Conservation (phyloP, 495 filamentous ascomycete genomes). For the Schizothecium vesticola region DNA sequence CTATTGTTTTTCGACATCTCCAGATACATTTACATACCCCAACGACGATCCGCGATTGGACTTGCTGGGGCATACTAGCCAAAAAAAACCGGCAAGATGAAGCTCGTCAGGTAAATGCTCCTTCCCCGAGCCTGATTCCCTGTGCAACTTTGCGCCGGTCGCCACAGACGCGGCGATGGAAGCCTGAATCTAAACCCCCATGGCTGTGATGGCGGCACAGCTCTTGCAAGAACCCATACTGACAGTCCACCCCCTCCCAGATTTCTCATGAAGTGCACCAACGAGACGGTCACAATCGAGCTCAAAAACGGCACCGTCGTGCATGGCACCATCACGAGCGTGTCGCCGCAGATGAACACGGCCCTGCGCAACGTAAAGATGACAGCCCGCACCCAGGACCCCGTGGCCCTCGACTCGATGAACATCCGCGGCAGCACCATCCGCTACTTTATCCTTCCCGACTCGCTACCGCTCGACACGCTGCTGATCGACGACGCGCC, state of each 20-base stretch:
- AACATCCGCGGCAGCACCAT: slow-evolving; percentile 92
- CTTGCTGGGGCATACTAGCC: background rate
- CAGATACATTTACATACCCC: background rate
- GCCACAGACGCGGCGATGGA: slow-evolving; percentile 3
- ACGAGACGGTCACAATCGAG: slow-evolving; percentile 96
- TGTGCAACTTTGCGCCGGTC: background rate
- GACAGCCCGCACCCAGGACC: slow-evolving; percentile 80
- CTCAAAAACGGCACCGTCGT: slow-evolving; percentile 97
- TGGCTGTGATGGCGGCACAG: background rate
- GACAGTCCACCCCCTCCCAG: slow-evolving; percentile 38
- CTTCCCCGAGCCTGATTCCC: background rate
- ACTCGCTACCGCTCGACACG: slow-evolving; percentile 89
- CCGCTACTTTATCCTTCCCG: slow-evolving; percentile 75
- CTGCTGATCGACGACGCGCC: slow-evolving; percentile 91
- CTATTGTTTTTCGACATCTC: background rate
- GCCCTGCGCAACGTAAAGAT: slow-evolving; percentile 90
- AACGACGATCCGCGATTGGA: background rate
- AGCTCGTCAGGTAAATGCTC: slow-evolving; percentile 86
- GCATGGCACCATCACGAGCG: slow-evolving; percentile 89
- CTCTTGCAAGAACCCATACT: background rate
- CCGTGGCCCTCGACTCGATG: slow-evolving; percentile 87
- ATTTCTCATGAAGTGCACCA: slow-evolving; percentile 97
- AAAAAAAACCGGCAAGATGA: slow-evolving; percentile 61
- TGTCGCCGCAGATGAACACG: slow-evolving; percentile 96
- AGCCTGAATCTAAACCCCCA: background rate